Percentiles rank a stretch among this genome's conserved stretches.
phyloP scores from a whole-genome alignment of 768 basidiomycete genomes.

The Lactarius indigo region DNA sequence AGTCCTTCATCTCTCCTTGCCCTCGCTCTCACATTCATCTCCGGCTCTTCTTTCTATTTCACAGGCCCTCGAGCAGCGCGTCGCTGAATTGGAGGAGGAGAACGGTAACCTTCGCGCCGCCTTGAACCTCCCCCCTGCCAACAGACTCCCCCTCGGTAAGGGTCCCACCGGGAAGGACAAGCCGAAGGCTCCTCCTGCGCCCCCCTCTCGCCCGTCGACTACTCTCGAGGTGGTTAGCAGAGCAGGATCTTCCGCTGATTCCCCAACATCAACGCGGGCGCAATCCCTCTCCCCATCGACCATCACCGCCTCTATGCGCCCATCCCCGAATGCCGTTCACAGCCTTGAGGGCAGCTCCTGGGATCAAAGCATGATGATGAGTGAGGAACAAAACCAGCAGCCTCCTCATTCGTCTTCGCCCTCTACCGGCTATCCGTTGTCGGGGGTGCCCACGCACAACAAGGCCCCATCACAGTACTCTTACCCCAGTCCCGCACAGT shows the following conservation, averaged over 20 bases:
- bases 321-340: conserved; percentile 30
- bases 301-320: conserved; percentile 45
- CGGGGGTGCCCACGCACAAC: conserved; percentile 12
- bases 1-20: conserved; percentile 30
- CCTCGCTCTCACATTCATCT: conserved; percentile 30
- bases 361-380: conserved; percentile 51
- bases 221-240: conserved; percentile 25
- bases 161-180: conserved; percentile 88
- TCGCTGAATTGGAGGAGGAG: conserved; percentile 81
- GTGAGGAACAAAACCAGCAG: conserved; percentile 42
- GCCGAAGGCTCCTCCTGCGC: conserved; percentile 39
- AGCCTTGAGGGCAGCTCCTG: conserved; percentile 50
- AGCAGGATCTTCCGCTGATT: conserved; percentile 31
- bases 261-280: conserved; percentile 45
- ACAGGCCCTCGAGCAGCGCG: conserved; percentile 78
- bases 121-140: conserved; percentile 70
- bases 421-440: conserved; percentile 31
- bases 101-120: conserved; percentile 69
- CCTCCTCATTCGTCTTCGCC: conserved; percentile 33
- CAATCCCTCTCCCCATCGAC: conserved; percentile 64
- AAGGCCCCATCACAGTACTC: conserved; percentile 19
- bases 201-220: conserved; percentile 12
- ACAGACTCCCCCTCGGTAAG: conserved; percentile 68
- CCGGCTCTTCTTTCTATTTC: conserved; percentile 29
- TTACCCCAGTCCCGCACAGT: conserved; percentile 26